phyloP scores from a whole-genome alignment of 192 early-diverging fungal genomes.

The Coemansia sp. region DNA sequence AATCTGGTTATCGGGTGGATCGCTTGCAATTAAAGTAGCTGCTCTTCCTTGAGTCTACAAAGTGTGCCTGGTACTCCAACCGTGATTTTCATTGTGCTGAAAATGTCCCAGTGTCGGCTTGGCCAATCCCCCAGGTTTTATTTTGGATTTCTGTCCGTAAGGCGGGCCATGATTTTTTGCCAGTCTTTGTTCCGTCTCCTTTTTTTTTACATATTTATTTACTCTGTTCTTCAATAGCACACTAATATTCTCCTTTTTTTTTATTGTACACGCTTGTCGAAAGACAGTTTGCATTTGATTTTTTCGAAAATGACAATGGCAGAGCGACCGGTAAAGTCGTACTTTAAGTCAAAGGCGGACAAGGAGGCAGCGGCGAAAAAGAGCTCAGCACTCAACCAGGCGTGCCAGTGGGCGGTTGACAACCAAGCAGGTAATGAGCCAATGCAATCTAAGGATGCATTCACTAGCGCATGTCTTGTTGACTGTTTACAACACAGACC shows the following conservation, averaged over 20 bases:
- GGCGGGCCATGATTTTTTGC: too few relatives aligned
- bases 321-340: constrained; percentile 19
- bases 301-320: constrained; percentile 29
- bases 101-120: too few relatives aligned
- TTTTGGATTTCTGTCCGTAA: too few relatives aligned
- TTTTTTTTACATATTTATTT: background rate
- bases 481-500: background rate
- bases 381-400: background rate
- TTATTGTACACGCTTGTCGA: background rate
- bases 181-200: background rate
- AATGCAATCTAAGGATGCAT: background rate
- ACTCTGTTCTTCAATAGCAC: constrained; percentile 1
- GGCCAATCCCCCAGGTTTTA: too few relatives aligned
- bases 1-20: too few relatives aligned
- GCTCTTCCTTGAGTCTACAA: too few relatives aligned
- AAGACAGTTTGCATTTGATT: background rate
- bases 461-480: background rate
- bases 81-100: too few relatives aligned
- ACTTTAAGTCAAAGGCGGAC: constrained; percentile 17
- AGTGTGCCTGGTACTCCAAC: too few relatives aligned
- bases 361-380: constrained; percentile 7
- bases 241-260: constrained; percentile 1
- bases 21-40: too few relatives aligned
- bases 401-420: constrained; percentile 37
- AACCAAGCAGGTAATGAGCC: constrained; percentile 34